These are phyloP conservation scores for Cucurbita argyrosperma DNA, from an alignment of 306 rosid genomes.

Conservation along the genomic window DNA sequence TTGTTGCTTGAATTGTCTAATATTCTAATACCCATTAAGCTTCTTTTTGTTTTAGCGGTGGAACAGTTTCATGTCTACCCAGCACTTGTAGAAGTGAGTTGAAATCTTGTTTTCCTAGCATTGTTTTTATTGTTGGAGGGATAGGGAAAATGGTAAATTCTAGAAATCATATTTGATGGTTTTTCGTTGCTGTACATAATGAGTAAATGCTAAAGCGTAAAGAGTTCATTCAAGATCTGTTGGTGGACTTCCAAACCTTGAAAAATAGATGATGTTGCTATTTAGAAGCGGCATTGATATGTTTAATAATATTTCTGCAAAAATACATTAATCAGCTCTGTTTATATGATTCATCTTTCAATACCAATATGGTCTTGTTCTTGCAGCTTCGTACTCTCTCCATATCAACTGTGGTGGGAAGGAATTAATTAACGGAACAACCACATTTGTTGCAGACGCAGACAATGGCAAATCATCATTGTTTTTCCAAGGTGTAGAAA, in stretches of 20 bases:
- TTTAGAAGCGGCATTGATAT: not conserved
- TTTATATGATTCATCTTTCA: not conserved
- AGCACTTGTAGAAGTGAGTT: not conserved
- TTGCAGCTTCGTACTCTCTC: constrained; percentile 27
- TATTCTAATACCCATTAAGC: not conserved
- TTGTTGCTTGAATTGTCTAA: not conserved
- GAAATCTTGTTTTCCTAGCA: not conserved
- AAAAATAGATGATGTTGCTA: not conserved
- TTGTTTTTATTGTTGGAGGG: too few species aligned
- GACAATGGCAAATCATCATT: constrained; percentile 13
- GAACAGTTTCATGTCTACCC: constrained; percentile 23
- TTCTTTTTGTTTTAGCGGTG: constrained; percentile 12
- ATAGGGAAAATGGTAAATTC: not conserved
- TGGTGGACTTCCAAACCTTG: not conserved
- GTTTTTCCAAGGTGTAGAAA: not conserved
- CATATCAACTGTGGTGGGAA: constrained; percentile 41
- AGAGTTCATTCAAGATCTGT: not conserved
- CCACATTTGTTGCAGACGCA: constrained; percentile 24
- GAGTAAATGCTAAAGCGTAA: not conserved
- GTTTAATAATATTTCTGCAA: not conserved
- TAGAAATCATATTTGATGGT: not conserved
- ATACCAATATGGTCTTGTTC: not conserved
- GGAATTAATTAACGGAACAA: not conserved
- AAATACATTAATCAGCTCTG: not conserved
- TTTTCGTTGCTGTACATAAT: not conserved